Percentiles rank a stretch among this genome's conserved stretches.
These are phyloP conservation scores for Boletus rubescentipes DNA, from an alignment of 768 basidiomycete species.

Conservation along the genomic window DNA sequence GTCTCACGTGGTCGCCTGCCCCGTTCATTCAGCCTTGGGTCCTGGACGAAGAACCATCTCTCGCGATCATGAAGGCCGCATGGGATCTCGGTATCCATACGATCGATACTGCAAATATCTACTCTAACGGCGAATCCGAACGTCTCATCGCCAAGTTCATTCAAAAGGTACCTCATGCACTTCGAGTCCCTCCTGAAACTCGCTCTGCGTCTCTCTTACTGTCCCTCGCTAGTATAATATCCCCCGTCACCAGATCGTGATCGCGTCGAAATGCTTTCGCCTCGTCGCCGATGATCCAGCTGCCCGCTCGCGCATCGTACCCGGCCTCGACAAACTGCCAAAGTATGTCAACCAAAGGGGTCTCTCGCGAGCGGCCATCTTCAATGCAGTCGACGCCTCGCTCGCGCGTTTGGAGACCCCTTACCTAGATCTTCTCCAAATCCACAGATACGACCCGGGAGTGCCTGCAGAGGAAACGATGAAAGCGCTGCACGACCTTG, in stretches of 20 bases:
- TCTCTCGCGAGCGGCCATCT: slow-evolving; percentile 37
- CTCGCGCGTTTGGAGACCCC: slow-evolving; percentile 36
- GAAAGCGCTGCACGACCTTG: slow-evolving; percentile 51
- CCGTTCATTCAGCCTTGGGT: slow-evolving; percentile 16
- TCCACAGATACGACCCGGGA: slow-evolving; percentile 41
- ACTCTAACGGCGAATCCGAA: slow-evolving; percentile 39
- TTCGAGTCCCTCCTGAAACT: too few species aligned
- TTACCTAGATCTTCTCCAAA: slow-evolving; percentile 44
- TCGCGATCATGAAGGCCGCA: slow-evolving; percentile 38
- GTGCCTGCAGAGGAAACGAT: slow-evolving; percentile 46
- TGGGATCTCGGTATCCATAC: slow-evolving; percentile 42
- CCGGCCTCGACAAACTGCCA: slow-evolving; percentile 1
- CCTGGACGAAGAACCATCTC: slow-evolving; percentile 28
- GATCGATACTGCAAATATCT: slow-evolving; percentile 41
- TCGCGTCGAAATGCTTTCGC: slow-evolving; percentile 29
- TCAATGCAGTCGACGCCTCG: slow-evolving; percentile 39
- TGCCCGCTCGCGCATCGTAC: not conserved
- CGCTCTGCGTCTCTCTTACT: too few species aligned
- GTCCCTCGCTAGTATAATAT: slow-evolving; percentile 26
- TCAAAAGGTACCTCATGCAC: slow-evolving; percentile 31
- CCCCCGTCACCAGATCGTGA: slow-evolving; percentile 33
- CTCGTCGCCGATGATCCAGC: slow-evolving; percentile 11
- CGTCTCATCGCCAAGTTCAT: slow-evolving; percentile 37
- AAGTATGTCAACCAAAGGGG: slow-evolving; percentile 34
- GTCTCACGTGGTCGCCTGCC: not conserved